phyloP scores from a whole-genome alignment of 2,329 filamentous ascomycete species.

The Ophiostoma perfectum region DNA sequence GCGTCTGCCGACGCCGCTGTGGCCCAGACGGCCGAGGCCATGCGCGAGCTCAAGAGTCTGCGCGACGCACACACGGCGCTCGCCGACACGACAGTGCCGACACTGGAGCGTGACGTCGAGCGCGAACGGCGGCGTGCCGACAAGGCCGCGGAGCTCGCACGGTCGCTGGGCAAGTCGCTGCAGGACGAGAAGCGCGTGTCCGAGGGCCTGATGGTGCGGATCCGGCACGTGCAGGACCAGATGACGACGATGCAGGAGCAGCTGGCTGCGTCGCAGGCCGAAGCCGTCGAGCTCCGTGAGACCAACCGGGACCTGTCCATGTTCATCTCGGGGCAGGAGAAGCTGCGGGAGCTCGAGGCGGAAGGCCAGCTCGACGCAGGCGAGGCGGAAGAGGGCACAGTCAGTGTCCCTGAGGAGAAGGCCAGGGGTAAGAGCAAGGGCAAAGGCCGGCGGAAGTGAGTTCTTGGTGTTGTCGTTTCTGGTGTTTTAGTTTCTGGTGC shows the following conservation, averaged over 20 bases:
- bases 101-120: slow-evolving; percentile 66
- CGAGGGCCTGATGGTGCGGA: slow-evolving; percentile 74
- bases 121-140: slow-evolving; percentile 63
- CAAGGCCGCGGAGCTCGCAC: slow-evolving; percentile 70
- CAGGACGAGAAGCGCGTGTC: slow-evolving; percentile 84
- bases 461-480: too few species aligned
- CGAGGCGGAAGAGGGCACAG: slow-evolving; percentile 68
- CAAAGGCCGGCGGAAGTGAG: slow-evolving; percentile 21
- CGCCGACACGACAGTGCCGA: slow-evolving; percentile 52
- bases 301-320: slow-evolving; percentile 83
- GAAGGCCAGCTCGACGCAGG: slow-evolving; percentile 56
- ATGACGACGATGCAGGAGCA: slow-evolving; percentile 53
- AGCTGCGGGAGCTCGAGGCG: slow-evolving; percentile 64
- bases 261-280: slow-evolving; percentile 50
- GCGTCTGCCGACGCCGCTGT: slow-evolving; percentile 60
- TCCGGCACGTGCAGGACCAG: slow-evolving; percentile 65
- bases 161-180: slow-evolving; percentile 67
- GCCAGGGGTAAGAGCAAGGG: slow-evolving; percentile 42
- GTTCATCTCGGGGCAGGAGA: slow-evolving; percentile 80
- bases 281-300: slow-evolving; percentile 71
- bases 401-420: slow-evolving; percentile 58
- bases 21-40: slow-evolving; percentile 44
- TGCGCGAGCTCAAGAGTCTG: slow-evolving; percentile 48
- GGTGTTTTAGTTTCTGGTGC: neutral
- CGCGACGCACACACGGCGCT: slow-evolving; percentile 50